These are phyloP conservation scores for Epichloe brachyelytri DNA, from an alignment of 2,329 filamentous ascomycete genomes.

Conservation along the genomic window DNA sequence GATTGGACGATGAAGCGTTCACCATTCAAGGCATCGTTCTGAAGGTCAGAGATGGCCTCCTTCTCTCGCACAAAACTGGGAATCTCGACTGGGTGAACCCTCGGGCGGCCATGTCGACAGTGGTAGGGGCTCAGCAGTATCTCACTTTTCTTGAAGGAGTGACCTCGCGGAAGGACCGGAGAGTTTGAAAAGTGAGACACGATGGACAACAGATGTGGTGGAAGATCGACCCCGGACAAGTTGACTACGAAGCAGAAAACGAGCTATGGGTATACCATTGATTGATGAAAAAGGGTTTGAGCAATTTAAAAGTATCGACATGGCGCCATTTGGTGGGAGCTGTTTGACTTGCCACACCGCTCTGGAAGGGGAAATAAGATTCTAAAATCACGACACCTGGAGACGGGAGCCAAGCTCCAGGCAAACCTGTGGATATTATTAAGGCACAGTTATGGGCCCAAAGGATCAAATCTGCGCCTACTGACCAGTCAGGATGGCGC, in stretches of 20 bases:
- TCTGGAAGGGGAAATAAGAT: not conserved
- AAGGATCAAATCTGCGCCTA: not conserved
- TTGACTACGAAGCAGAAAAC: not conserved
- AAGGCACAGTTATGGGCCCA: not conserved
- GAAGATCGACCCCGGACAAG: not conserved
- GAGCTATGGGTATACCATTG: not conserved
- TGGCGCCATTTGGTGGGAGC: not conserved
- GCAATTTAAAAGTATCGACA: constrained; percentile 1
- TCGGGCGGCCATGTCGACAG: constrained; percentile 16
- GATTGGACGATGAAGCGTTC: constrained; percentile 47
- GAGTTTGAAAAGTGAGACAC: not conserved
- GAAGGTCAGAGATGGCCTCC: constrained; percentile 14
- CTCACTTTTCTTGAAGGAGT: not conserved
- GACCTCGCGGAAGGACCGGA: not conserved
- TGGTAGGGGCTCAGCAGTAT: not conserved
- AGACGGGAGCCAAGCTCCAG: not conserved
- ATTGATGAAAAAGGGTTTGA: not conserved
- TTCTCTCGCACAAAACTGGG: constrained; percentile 14
- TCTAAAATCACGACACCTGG: not conserved
- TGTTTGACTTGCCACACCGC: constrained; percentile 1
- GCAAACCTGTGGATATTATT: not conserved
- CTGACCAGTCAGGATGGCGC: constrained; percentile 6
- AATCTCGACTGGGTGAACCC: constrained; percentile 14
- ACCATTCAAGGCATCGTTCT: constrained; percentile 10
- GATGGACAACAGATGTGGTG: not conserved